Evolutionary conservation across 2,329 filamentous ascomycete species (phyloP).

Genomic region (Orbilia javanica): DNA sequence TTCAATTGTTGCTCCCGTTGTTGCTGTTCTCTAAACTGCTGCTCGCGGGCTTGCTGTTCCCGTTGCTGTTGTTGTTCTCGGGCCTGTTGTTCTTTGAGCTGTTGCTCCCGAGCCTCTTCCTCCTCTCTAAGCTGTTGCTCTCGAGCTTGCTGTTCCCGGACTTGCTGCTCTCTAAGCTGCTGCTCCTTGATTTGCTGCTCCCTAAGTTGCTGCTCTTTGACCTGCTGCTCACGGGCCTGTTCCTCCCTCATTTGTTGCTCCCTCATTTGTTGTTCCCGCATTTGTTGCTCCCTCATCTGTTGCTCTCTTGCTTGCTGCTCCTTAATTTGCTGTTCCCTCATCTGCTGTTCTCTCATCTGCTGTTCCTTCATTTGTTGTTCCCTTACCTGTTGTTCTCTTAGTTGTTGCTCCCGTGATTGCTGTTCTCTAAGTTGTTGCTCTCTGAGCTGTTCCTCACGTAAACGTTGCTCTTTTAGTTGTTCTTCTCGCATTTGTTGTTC

Average conservation of each 20-base stretch:
- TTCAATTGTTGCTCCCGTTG: conserved; percentile 28
- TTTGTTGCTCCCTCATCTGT: not conserved
- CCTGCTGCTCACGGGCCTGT: conserved; percentile 19
- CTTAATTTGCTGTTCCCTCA: conserved; percentile 29
- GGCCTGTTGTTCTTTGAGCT: conserved; percentile 36
- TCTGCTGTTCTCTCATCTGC: conserved; percentile 32
- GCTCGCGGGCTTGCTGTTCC: conserved; percentile 44
- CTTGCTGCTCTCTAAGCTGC: conserved; percentile 17
- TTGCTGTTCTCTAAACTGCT: conserved; percentile 42
- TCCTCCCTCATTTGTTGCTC: conserved; percentile 18
- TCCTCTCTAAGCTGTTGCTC: conserved; percentile 37
- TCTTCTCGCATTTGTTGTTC: conserved; percentile 27
- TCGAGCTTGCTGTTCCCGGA: conserved; percentile 22
- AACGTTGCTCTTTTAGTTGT: conserved; percentile 29
- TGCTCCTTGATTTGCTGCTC: conserved; percentile 19
- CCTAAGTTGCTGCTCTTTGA: conserved; percentile 12
- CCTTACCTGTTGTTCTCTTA: not conserved
- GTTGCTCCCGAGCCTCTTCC: conserved; percentile 43
- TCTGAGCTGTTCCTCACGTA: conserved; percentile 22
- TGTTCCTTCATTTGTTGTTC: conserved; percentile 25
- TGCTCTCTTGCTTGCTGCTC: conserved; percentile 33
- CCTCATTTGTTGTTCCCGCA: not conserved
- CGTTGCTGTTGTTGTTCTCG: conserved; percentile 35
- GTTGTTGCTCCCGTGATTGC: not conserved
- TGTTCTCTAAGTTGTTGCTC: conserved; percentile 33